These are phyloP conservation scores for Plantago rigida DNA, from an alignment of 305 asterid species.

Conservation along the genomic window DNA sequence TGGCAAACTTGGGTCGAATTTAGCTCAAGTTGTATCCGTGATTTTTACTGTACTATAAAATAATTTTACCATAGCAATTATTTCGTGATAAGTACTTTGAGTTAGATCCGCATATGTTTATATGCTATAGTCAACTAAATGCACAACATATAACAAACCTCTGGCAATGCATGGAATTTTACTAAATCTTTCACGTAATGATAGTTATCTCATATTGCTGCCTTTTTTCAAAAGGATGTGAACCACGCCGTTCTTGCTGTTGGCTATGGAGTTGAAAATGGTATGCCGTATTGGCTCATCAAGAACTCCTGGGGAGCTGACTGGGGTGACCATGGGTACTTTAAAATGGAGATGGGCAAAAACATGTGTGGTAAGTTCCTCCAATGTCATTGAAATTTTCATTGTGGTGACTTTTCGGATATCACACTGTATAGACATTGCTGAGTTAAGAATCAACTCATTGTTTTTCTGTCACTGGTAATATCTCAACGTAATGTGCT, in stretches of 20 bases:
- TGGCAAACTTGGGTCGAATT: no score
- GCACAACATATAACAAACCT: no score
- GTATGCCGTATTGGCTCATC: conserved; percentile 75
- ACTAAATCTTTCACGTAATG: not conserved
- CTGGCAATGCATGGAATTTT: no score
- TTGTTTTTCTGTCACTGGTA: not conserved
- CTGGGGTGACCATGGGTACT: conserved; percentile 87
- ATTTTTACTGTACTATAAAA: no score
- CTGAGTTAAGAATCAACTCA: not conserved
- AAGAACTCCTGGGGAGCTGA: conserved; percentile 92
- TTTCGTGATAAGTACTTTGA: no score
- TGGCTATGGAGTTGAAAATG: conserved; percentile 79
- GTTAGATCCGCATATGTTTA: no score
- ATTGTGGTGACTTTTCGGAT: no score
- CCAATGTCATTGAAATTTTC: not conserved
- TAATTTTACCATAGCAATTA: no score
- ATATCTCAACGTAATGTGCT: not conserved
- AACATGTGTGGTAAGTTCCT: conserved; percentile 82
- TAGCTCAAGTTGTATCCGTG: no score
- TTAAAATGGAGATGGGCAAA: conserved; percentile 93
- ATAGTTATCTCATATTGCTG: conserved; percentile 2
- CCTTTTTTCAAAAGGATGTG: conserved; percentile 52
- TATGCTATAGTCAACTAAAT: no score
- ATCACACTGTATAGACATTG: not conserved
- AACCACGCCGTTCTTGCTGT: conserved; percentile 95